Base-by-base conservation (phyloP, 208 protist genomes). In the Blastocrithidia nonstop region DNA sequence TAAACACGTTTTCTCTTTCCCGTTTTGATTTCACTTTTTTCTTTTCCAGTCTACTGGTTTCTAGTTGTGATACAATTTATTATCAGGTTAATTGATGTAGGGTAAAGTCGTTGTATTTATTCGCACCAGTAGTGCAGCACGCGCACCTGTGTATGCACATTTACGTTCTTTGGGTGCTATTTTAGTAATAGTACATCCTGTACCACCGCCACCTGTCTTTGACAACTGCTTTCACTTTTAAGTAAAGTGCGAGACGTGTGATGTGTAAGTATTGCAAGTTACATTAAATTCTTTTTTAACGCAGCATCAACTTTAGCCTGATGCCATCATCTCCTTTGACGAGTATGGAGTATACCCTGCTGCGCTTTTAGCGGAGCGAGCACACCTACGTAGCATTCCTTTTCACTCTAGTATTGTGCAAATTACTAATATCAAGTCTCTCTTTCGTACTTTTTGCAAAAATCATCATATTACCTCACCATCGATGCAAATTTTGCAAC, bases 321-420 rank as follows among this genome's bases (percentile, higher is more conserved):
- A 78, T n/a, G 80, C 73, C 1, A 57, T 83, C n/a, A 52, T 90
- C 1, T 81, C 76, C 1, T 85, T 86, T 49, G 80, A 90, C 45
- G 80, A 90, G 64, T 90, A 86, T 57, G 80, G 54, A 20, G 66
- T 84, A 4, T 84, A 80, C 47, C 66, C 72, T 9, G 68, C 72
- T 0, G 68, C 75, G 4, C 33, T 50, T 13, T 15, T 90, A 6
- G 61, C 80, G 6, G 48, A 21, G 25, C 25, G 46, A 3, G 46
- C 61, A 19, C 33, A 41, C 0, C 51, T 71, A n/a, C 47, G 40
- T 0, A 39, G 55, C 0, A 50, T 78, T 20, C 80, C 80, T n/a
- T 57, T 84, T 4, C 64, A 75, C 2, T 50, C 73, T 1, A 38
- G 52, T 6, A 56, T 37, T 9, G n/a, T 90, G 3, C 59, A 55